Evolutionary conservation across 352 stramenopile species (phyloP).

Genomic region (Sclerospora graminicola): DNA sequence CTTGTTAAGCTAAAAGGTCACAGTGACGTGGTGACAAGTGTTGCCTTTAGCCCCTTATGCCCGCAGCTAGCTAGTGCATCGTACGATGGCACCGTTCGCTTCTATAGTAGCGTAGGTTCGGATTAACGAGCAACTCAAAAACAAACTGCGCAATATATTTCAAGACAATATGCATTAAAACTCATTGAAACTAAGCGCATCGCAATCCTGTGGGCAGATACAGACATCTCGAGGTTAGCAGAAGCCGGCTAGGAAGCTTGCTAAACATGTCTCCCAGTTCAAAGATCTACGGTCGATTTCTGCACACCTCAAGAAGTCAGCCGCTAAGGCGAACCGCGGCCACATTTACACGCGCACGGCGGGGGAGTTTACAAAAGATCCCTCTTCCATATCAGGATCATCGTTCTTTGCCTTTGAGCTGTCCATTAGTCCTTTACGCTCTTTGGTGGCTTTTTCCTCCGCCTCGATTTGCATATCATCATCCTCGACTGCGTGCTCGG

Average conservation of each 20-base stretch:
- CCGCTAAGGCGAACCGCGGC: conserved; percentile 19
- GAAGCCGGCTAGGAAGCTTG: conserved; percentile 21
- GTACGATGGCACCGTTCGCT: conserved; percentile 62
- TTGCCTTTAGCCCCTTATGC: conserved; percentile 70
- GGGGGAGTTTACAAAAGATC: conserved; percentile 78
- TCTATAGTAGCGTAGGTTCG: conserved; percentile 23
- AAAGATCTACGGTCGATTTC: conserved; percentile 26
- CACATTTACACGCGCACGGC: conserved; percentile 55
- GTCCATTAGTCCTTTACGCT: conserved; percentile 62
- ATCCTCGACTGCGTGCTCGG: conserved; percentile 60
- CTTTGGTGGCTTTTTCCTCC: conserved; percentile 48
- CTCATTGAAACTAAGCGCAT: conserved; percentile 19
- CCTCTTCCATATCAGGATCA: conserved; percentile 54
- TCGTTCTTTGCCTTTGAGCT: conserved; percentile 54
- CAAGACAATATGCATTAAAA: conserved; percentile 32
- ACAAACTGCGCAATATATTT: conserved; percentile 27
- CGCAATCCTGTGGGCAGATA: conserved; percentile 9
- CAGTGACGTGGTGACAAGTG: conserved; percentile 67
- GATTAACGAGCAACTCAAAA: too few relatives aligned
- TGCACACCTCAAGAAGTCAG: conserved; percentile 19
- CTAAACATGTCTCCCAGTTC: conserved; percentile 21
- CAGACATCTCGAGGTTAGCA: conserved; percentile 19
- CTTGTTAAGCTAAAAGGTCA: conserved; percentile 50
- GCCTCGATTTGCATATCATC: conserved; percentile 37
- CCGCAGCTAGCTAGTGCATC: conserved; percentile 77